Conservation (phyloP, 768 basidiomycete genomes). For the Kondoa subrosea region DNA sequence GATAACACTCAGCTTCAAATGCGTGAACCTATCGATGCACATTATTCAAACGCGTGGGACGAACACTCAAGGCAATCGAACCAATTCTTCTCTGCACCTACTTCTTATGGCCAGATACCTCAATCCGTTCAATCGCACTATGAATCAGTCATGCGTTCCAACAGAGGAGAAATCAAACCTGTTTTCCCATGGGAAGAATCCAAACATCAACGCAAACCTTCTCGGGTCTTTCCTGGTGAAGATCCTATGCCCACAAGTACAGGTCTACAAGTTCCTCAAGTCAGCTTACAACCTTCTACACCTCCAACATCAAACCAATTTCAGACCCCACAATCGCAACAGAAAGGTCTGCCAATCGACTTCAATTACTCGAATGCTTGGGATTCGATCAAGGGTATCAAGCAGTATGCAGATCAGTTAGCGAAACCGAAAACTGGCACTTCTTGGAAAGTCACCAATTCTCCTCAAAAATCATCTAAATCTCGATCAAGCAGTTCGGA, state of each 20-base stretch:
- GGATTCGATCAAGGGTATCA: conserved; percentile 66
- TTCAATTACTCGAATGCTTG: conserved; percentile 58
- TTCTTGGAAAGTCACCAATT: background rate
- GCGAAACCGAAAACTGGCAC: conserved; percentile 22
- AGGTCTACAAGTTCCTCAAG: background rate
- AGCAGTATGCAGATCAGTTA: conserved; percentile 45
- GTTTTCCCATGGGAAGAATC: conserved; percentile 93
- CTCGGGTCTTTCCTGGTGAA: conserved; percentile 37
- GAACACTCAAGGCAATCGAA: conserved; percentile 31
- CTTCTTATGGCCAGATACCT: conserved; percentile 48
- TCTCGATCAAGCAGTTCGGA: background rate
- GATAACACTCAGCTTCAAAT: conserved; percentile 46
- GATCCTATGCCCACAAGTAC: conserved; percentile 31
- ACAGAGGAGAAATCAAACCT: conserved; percentile 51
- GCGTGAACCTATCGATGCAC: conserved; percentile 48
- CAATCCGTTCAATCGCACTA: conserved; percentile 50
- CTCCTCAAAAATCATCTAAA: background rate
- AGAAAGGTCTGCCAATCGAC: conserved; percentile 28
- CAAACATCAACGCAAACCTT: background rate
- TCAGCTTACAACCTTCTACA: conserved; percentile 9
- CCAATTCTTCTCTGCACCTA: conserved; percentile 45
- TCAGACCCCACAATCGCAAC: conserved; percentile 41
- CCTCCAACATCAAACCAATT: conserved; percentile 31
- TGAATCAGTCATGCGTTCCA: conserved; percentile 35
- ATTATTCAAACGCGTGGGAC: conserved; percentile 81